Conservation (phyloP, 352 stramenopile genomes). For the Blastocystis sp. region DNA sequence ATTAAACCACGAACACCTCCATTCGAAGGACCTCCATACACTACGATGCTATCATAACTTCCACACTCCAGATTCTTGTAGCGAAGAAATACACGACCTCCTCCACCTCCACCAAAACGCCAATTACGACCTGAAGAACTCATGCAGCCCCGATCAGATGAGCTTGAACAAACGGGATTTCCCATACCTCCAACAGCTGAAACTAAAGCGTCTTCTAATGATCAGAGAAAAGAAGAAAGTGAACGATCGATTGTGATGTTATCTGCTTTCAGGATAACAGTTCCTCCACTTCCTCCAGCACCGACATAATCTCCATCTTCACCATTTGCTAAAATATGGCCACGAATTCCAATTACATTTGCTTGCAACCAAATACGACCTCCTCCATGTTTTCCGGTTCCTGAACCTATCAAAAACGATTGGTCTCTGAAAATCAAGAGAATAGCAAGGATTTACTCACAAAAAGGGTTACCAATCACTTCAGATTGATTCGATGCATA, state of each 20-base stretch:
- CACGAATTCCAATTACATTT: background rate
- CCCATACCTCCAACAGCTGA: background rate
- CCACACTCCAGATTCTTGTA: conserved; percentile 2
- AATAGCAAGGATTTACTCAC: background rate
- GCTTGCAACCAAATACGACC: conserved; percentile 3
- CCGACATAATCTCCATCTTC: background rate
- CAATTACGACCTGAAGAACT: background rate
- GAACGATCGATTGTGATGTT: background rate
- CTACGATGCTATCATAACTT: background rate
- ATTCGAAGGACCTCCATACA: background rate
- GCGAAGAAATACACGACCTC: background rate
- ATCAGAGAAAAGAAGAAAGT: background rate
- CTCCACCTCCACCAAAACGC: background rate
- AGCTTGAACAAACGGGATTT: background rate
- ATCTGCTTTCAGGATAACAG: background rate
- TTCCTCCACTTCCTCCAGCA: conserved; percentile 4
- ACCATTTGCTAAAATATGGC: background rate
- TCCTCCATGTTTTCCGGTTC: conserved; percentile 5
- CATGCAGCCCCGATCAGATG: background rate
- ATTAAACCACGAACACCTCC: background rate
- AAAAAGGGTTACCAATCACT: background rate
- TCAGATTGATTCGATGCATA: background rate
- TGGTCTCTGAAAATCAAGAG: background rate
- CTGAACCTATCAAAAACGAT: background rate
- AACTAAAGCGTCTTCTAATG: background rate